These are phyloP conservation scores for Suhomyces sp. DNA, from an alignment of 805 yeast genomes.

Conservation along the genomic window DNA sequence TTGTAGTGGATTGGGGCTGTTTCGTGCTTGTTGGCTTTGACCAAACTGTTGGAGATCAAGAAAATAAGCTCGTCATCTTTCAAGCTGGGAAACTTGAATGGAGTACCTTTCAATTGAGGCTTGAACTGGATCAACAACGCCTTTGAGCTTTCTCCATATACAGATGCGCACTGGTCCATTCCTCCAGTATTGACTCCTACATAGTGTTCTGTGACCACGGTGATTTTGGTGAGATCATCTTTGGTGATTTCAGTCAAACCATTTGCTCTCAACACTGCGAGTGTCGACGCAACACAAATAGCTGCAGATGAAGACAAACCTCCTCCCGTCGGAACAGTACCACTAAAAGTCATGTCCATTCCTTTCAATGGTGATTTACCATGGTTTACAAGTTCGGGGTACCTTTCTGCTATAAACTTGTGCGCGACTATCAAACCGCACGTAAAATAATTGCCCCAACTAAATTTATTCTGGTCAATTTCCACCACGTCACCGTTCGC, in stretches of 20 bases:
- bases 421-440: conserved; percentile 63
- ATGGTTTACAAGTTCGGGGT: conserved; percentile 19
- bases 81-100: conserved; percentile 51
- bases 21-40: conserved; percentile 61
- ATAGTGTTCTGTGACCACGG: conserved; percentile 65
- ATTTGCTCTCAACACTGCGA: conserved; percentile 54
- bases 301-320: conserved; percentile 75
- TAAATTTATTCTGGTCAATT: conserved; percentile 49
- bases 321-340: conserved; percentile 69
- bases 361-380: conserved; percentile 38
- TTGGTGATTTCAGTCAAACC: conserved; percentile 44
- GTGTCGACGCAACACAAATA: conserved; percentile 60
- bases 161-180: conserved; percentile 73
- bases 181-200: conserved; percentile 80
- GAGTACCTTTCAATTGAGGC: conserved; percentile 54
- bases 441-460: conserved; percentile 69
- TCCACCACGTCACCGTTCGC: conserved; percentile 35
- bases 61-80: conserved; percentile 42
- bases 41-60: conserved; percentile 61
- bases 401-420: conserved; percentile 38
- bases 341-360: conserved; percentile 52
- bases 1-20: conserved; percentile 71
- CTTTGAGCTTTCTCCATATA: conserved; percentile 57
- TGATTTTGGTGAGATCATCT: conserved; percentile 52
- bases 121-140: conserved; percentile 59